Conservation (phyloP, 441 rosid species). For the Bruguiera hainesii region DNA sequence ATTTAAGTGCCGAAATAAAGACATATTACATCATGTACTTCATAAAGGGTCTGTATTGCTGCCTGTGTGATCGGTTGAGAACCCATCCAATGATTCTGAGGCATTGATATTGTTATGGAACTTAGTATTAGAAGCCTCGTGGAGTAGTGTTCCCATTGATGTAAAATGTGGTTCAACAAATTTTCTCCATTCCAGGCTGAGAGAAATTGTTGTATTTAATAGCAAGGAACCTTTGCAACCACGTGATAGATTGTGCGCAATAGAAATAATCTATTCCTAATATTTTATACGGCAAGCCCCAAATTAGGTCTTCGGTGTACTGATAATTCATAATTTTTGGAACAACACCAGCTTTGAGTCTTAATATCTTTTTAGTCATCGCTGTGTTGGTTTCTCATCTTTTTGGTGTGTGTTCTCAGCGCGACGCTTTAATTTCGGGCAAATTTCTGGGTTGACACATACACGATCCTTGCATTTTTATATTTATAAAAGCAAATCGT, state of each 20-base stretch:
- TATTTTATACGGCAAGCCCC: not conserved
- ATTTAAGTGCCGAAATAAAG: no score
- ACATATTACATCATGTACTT: no score
- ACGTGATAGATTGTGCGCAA: conserved; percentile 9
- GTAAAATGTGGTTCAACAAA: conserved; percentile 10
- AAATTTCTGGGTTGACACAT: no score
- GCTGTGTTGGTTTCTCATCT: no score
- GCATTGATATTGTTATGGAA: not conserved
- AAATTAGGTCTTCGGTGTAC: not conserved
- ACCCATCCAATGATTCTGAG: not conserved
- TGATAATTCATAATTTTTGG: no score
- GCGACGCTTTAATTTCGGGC: no score
- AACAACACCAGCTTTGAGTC: no score
- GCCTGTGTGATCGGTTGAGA: not conserved
- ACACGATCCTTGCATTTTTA: no score
- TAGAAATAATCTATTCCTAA: not conserved
- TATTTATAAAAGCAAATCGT: no score
- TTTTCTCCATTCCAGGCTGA: conserved; percentile 8
- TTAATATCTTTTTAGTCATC: no score
- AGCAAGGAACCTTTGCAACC: not conserved
- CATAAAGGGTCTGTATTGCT: not conserved
- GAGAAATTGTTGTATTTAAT: conserved; percentile 18
- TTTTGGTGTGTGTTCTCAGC: no score
- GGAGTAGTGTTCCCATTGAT: conserved; percentile 8
- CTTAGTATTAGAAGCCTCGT: conserved; percentile 13